A percentile compares a stretch with the other conserved stretches of the same genome.
Evolutionary conservation across 352 stramenopile species (phyloP).

Genomic region (Pythium dissimile): DNA sequence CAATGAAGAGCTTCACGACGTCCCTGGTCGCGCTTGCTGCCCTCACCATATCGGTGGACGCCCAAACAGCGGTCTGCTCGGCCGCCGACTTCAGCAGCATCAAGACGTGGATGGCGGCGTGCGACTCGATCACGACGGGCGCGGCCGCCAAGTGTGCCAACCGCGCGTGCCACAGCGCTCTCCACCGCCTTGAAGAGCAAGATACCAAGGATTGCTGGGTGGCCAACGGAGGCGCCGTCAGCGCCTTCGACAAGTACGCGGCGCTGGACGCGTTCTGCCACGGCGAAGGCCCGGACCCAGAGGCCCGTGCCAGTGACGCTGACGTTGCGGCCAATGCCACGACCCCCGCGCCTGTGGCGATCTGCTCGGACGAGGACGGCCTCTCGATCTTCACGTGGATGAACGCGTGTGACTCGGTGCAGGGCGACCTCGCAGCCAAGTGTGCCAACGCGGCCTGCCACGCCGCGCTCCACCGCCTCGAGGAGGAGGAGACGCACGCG

Average conservation of each 20-base stretch:
- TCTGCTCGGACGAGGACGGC: conserved; percentile 8
- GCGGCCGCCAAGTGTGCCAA: conserved; percentile 34
- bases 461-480: conserved; percentile 32
- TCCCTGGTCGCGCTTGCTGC: neutral
- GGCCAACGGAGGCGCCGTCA: conserved; percentile 18
- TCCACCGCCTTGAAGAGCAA: conserved; percentile 43
- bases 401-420: conserved; percentile 33
- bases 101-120: conserved; percentile 27
- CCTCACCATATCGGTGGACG: neutral
- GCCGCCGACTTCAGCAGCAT: conserved; percentile 4
- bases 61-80: conserved; percentile 2
- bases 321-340: neutral
- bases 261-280: conserved; percentile 42
- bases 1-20: conserved; percentile 4
- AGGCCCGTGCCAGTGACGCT: neutral
- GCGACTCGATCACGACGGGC: conserved; percentile 29
- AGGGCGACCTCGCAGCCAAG: conserved; percentile 33
- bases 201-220: conserved; percentile 36
- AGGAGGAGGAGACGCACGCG: conserved; percentile 35
- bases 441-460: conserved; percentile 32
- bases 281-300: conserved; percentile 33
- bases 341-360: neutral
- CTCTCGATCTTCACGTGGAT: conserved; percentile 17
- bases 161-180: conserved; percentile 29
- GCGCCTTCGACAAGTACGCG: conserved; percentile 36